Base-by-base conservation (phyloP, 164 flowering plant genomes). In the Protea cynaroides region DNA sequence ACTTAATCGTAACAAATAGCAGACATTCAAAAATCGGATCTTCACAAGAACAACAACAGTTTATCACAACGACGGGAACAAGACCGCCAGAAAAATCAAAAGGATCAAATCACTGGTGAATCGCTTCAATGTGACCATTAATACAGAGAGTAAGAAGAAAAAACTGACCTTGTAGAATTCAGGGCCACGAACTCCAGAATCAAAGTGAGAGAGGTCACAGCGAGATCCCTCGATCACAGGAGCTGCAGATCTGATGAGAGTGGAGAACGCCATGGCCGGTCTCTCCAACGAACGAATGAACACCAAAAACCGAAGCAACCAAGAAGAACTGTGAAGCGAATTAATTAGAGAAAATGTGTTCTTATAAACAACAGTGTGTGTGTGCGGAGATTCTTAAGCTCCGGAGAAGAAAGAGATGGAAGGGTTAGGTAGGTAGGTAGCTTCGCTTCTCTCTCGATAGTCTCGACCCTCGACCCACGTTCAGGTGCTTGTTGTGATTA, bases 181-280 rank as follows among this genome's bases (percentile, higher is more conserved):
- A 43, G 76, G 64, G 3, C 72, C 15, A 24, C 44, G 43, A 68
- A 43, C 10, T 46, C 61, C 60, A 46, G 24, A 34, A 44, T 55
- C 59, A 25, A 72, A 69, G 17, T 64, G 43, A 14, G 72, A 62
- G 44, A 71, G 19, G 53, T 69, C 74, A 64, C 67, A 25, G 44
- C 73, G 72, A 49, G 75, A 51, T n/a, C 73, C 60, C 36, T 61
- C 66, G 60, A 59, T 6, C 19, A 63, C 49, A 64, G 79, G 46
- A 58, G 75, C 37, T 18, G 83, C 64, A 64, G 80, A 78, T 81
- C 80, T 72, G 69, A 81, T 38, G 55, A 76, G 62, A 66, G 77
- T 70, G 18, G 75, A 74, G 25, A 65, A 58, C 37, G 81, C 79
- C 81, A 76, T 76, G 34, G 29, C 51, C 51, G 1, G 7, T 11